These are phyloP conservation scores for Vigna unguiculata DNA, from an alignment of 306 rosid species.

Conservation along the genomic window DNA sequence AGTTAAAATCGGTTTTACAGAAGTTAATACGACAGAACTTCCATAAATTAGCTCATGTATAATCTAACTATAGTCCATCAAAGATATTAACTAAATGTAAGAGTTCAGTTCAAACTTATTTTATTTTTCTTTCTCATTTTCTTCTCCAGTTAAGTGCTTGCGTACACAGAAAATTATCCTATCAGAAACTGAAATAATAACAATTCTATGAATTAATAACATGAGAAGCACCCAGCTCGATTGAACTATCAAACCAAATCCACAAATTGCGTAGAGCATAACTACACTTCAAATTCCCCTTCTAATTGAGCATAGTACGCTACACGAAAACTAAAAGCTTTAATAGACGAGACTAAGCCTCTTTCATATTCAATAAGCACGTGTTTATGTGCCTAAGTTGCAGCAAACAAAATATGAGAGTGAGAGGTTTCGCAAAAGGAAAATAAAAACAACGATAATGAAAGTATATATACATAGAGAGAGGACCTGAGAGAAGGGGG, in stretches of 20 bases:
- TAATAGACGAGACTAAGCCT: neutral
- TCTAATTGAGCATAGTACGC: neutral
- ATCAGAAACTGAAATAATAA: neutral
- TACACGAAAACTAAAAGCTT: neutral
- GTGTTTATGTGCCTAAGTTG: neutral
- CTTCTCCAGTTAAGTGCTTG: neutral
- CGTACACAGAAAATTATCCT: neutral
- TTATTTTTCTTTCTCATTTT: too few relatives aligned
- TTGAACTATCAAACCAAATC: neutral
- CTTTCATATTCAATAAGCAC: neutral
- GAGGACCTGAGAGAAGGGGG: constrained; percentile 47
- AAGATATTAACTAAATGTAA: neutral
- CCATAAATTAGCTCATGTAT: neutral
- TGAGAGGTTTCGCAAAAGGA: neutral
- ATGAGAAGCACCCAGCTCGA: neutral
- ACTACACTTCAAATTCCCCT: neutral
- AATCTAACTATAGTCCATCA: too few relatives aligned
- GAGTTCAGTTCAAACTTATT: neutral
- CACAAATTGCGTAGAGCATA: neutral
- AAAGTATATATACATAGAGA: neutral
- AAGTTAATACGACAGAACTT: neutral
- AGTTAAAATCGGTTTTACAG: neutral
- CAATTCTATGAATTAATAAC: neutral
- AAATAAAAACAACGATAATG: neutral
- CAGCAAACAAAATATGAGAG: neutral